Base-by-base conservation (phyloP, 192 early-diverging fungal species). In the Chytriomyces confervae region DNA sequence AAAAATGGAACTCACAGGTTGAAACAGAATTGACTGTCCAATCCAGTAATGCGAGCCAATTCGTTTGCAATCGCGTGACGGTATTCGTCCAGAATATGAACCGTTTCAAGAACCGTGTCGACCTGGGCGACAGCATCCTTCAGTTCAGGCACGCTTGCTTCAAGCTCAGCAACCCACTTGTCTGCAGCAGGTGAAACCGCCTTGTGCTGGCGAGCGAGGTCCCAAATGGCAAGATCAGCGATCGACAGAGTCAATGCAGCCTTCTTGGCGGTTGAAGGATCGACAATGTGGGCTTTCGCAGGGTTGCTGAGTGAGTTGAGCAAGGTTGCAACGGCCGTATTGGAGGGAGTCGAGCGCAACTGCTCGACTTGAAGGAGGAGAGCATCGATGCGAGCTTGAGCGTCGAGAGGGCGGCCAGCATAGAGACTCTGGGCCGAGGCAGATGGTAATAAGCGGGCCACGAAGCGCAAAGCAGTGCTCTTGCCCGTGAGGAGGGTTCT, bases 141-240 rank as follows among this genome's bases (percentile, higher is more conserved):
- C n/a, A 79, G 13, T 29, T 65, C 61, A 10, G 50, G 49, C 1
- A 50, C 57, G 45, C 5, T 51, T 6, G 18, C 43, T 23, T 79
- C 74, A 7, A 75, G 29, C 8, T 43, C 57, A 29, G 60, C 18
- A 48, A 78, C 77, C 77, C 77, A 78, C 57, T 78, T n/a, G 36
- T 70, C 77, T 20, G 67, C 77, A 7, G 18, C 51, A 18, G n/a
- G n/a, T 57, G 43, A 60, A 44, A 57, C 46, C 20, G 29, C 36
- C 7, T 47, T 9, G 48, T 70, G 44, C 68, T 70, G 51, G 16
- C 68, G 66, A 16, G 74, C 72, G 2, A 75, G 49, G 49, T 79
- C 78, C 78, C 78, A 79, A 11, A 66, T 74, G 43, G 74, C 53
- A 18, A 79, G 57, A 20, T 79, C 78, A 47, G 78, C 72, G 16